Evolutionary conservation across 345 rosid species (phyloP), one percentile per base, ranked within the genome.

Genomic region (Turritis glabra): DNA sequence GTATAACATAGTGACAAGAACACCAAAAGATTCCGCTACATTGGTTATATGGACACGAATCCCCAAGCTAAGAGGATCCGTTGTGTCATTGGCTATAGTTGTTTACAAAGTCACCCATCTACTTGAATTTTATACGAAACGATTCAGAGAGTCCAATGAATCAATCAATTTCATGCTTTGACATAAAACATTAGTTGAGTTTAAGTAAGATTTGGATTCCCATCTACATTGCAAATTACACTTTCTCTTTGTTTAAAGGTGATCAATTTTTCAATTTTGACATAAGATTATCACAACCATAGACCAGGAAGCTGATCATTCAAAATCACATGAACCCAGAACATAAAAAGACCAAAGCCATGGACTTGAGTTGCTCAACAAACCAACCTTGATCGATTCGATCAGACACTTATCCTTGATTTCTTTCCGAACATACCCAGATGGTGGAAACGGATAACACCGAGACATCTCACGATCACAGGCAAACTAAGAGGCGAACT

Each of bases 381-480:
- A 89, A 89, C 90, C 95, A 56, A 56, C 61, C 61, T 89, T 84
- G 74, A 82, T 78, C 74, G 87, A 78, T 58, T 78, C 80, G 77
- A 75, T 80, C 82, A 78, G 57, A 55, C 79, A 77, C 64, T 78
- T 79, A 54, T 72, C 82, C 41, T 69, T 47, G 14, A 53, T 74
- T 55, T 81, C 82, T 57, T 58, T 63, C 78, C 55, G 38, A 26
- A 62, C 73, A 56, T 76, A 77, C 17, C 84, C 83, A 68, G 79
- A 89, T 55, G 83, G 89, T 64, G 84, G 86, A 73, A 71, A 87
- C 54, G 88, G 89, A 79, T 71, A 87, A 79, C 93, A 88, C 54
- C 93, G 87, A 58, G 93, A 86, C 93, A 88, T 73, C 63, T 52
- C 41, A 27, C 68, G 61, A 58, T 60, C 62, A 72, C 76, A 25